Base-by-base conservation (phyloP, 805 yeast genomes). In the Alloascoidea hylecoeti region DNA sequence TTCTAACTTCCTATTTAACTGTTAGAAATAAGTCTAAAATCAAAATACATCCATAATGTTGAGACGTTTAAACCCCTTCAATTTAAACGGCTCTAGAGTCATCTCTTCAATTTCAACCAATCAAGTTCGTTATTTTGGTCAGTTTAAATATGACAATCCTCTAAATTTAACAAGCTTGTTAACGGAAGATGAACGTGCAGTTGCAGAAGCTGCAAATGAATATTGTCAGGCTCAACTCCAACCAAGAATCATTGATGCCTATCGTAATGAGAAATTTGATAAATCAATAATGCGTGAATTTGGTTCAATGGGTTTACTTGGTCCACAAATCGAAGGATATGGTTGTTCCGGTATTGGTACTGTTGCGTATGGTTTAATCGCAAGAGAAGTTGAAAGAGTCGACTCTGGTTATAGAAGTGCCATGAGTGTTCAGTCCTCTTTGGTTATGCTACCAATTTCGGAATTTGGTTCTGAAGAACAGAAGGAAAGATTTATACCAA, bases 321-420 rank as follows among this genome's bases (percentile, higher is more conserved):
- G 68, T 3, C 42, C 65, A 17, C 58, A 60, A 13, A 53, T 62
- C 33, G 48, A 53, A n/a, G 66, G 66, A 5, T 62, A 61, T 44
- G 67, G 68, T 2, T 60, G 67, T 38, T 58, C 63, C 2, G 67
- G 67, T 15, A 58, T 56, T n/a, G 52, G 57, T 34, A 51, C 59
- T 15, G 64, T 59, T n/a, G 62, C 62, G 3, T 62, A 63, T 42
- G 67, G 67, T 2, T 48, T 61, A 14, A 52, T 60, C 38, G 65
- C 68, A 17, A 56, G 67, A 33, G 67, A 62, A 42, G 66, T 62
- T 4, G 67, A 63, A 45, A 53, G 63, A 16, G 63, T 63, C 5
- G 68, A 63, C 40, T 63, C 67, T 4, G 67, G 67, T 6, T 62
- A 51, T 46, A 51, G 68, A 18, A 59, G 65, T 4, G 66, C 68